These are phyloP conservation scores for Solanum chaucha DNA, from an alignment of 257 asterid genomes.

Conservation along the genomic window DNA sequence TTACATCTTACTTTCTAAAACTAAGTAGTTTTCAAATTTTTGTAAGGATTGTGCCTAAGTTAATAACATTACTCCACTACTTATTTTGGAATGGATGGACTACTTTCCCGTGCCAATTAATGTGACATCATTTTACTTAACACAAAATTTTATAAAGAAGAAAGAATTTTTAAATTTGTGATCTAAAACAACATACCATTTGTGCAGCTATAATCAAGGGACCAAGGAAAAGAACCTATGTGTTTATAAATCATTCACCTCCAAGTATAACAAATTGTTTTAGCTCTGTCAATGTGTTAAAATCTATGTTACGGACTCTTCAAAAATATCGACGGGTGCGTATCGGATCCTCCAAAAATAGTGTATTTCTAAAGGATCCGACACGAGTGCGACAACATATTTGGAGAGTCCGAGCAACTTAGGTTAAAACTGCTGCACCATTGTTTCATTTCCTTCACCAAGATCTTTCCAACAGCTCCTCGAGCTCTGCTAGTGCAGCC, in stretches of 20 bases:
- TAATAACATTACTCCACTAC: neutral
- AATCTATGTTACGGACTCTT: no score
- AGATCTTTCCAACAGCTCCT: neutral
- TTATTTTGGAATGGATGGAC: neutral
- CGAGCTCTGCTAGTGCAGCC: neutral
- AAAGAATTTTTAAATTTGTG: neutral
- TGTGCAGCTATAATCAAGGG: neutral
- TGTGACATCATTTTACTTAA: neutral
- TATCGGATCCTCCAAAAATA: no score
- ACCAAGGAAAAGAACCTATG: neutral
- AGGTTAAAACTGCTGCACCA: neutral
- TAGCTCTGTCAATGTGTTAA: neutral
- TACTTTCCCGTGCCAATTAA: neutral
- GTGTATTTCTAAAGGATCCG: no score
- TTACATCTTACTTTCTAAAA: neutral
- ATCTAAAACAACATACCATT: neutral
- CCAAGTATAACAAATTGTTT: neutral
- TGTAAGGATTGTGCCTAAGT: neutral
- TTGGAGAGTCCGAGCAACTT: no score
- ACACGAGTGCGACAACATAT: no score
- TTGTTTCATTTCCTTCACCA: neutral
- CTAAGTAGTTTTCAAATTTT: no score
- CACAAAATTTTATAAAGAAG: neutral
- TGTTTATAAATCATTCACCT: neutral
- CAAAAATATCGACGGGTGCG: no score